Evolutionary conservation across 1,139 yeast genomes (phyloP), one percentile per base, ranked within the genome.

Genomic region (Sugiyamaella sp.): DNA sequence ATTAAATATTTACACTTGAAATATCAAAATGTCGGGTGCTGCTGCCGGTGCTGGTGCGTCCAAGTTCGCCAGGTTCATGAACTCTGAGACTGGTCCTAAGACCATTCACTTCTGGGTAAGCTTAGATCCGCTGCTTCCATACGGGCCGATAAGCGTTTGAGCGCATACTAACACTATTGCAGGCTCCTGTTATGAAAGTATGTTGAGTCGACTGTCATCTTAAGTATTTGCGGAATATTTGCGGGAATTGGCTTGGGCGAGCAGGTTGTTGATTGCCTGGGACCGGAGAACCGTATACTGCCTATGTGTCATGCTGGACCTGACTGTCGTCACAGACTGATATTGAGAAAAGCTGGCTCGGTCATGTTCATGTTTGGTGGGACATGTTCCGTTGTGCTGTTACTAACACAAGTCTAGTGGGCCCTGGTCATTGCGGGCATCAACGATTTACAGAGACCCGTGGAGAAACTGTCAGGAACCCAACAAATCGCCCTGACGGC

Each of bases 101-200:
- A 93, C 98, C 22, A 91, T 93, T 56, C 99, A 93, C 70, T 93
- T 93, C 74, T 93, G 98, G 98, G 91, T 64, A 58, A 20, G 66
- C 27, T 35, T 17, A 38, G 24, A 42, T 41, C 39, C 32, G 43
- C 24, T 24, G 37, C n/a, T 52, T 35, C 38, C 25, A n/a, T 9
- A 6, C 12, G 17, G 14, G n/a, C n/a, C n/a, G n/a, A n/a, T n/a
- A 12, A n/a, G 17, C n/a, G 12, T 33, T 33, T 20, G 24, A 19
- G 10, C 37, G 12, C 9, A 25, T 33, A 33, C 49, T 54, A 45
- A 41, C 48, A 16, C 14, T 14, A 20, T 32, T 45, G 17, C 56
- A 74, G 78, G 83, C 84, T 16, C 83, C 82, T 19, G 78, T 78
- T 51, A 71, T 79, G 74, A 79, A 80, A 63, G 75, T 72, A 64